Evolutionary conservation across 2,329 filamentous ascomycete genomes (phyloP).

Genomic region (Neofusicoccum laricinum): DNA sequence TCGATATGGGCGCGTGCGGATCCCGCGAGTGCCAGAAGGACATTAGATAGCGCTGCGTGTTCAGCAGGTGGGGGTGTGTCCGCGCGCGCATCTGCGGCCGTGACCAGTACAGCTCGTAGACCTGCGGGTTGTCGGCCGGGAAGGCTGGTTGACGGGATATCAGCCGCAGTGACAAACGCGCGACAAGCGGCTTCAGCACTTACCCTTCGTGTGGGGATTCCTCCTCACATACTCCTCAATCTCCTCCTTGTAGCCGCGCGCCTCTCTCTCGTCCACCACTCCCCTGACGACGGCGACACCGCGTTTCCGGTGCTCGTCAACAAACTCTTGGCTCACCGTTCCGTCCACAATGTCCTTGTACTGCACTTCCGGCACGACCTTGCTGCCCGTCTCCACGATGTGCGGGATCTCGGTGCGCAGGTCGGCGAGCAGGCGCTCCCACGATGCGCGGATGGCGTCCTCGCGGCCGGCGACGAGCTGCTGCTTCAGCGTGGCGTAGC

Average conservation of each 20-base stretch:
- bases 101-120: slow-evolving; percentile 53
- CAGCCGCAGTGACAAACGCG: background rate
- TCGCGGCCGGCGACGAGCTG: slow-evolving; percentile 49
- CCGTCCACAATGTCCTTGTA: slow-evolving; percentile 43
- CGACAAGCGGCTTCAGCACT: slow-evolving; percentile 4
- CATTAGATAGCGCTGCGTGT: slow-evolving; percentile 48
- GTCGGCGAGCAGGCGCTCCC: slow-evolving; percentile 43
- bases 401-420: slow-evolving; percentile 45
- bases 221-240: slow-evolving; percentile 43
- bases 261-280: slow-evolving; percentile 44
- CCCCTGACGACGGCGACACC: slow-evolving; percentile 48
- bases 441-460: slow-evolving; percentile 43
- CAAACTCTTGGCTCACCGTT: slow-evolving; percentile 54
- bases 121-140: slow-evolving; percentile 47
- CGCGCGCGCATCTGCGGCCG: slow-evolving; percentile 47
- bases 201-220: slow-evolving; percentile 45
- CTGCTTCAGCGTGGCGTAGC: slow-evolving; percentile 46
- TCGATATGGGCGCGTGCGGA: slow-evolving; percentile 42
- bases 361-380: slow-evolving; percentile 46
- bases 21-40: slow-evolving; percentile 48
- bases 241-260: slow-evolving; percentile 44
- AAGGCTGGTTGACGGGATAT: slow-evolving; percentile 35
- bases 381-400: slow-evolving; percentile 42
- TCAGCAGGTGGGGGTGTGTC: slow-evolving; percentile 46
- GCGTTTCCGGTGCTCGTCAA: slow-evolving; percentile 56